Evolutionary conservation across 2,329 filamentous ascomycete species (phyloP).

Genomic region (Monosporascus sp.): DNA sequence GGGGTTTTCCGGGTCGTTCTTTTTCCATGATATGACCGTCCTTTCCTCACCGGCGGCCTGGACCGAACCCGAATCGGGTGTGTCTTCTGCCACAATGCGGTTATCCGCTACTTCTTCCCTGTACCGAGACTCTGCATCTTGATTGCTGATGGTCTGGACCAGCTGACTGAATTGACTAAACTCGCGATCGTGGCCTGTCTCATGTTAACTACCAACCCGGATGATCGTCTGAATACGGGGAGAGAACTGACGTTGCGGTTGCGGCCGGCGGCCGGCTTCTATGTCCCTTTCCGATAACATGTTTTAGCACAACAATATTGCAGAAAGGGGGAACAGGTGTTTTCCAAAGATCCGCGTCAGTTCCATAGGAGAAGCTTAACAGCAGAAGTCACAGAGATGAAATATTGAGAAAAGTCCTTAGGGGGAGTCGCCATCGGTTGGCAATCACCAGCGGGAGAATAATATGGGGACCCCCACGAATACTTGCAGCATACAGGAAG

Average conservation of each 20-base stretch:
- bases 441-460: background rate
- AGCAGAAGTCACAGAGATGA: background rate
- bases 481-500: too few species aligned
- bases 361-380: background rate
- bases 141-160: constrained; percentile 28
- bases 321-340: background rate
- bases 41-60: constrained; percentile 17
- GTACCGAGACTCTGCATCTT: constrained; percentile 36
- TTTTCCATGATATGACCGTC: constrained; percentile 39
- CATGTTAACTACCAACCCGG: background rate
- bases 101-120: constrained; percentile 37
- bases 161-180: constrained; percentile 14
- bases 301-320: background rate
- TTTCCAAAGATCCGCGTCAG: background rate
- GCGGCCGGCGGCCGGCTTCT: background rate
- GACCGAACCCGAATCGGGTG: constrained; percentile 7
- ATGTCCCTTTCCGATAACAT: background rate
- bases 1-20: constrained; percentile 45
- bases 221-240: background rate
- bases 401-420: background rate
- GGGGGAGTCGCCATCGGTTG: background rate
- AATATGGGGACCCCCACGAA: background rate
- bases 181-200: constrained; percentile 4
- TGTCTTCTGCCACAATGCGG: constrained; percentile 10
- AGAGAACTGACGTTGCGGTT: background rate